A percentile compares a stretch with the other conserved stretches of the same genome.
Evolutionary conservation across 192 early-diverging fungal species (phyloP).

Genomic region (Backusella circina): DNA sequence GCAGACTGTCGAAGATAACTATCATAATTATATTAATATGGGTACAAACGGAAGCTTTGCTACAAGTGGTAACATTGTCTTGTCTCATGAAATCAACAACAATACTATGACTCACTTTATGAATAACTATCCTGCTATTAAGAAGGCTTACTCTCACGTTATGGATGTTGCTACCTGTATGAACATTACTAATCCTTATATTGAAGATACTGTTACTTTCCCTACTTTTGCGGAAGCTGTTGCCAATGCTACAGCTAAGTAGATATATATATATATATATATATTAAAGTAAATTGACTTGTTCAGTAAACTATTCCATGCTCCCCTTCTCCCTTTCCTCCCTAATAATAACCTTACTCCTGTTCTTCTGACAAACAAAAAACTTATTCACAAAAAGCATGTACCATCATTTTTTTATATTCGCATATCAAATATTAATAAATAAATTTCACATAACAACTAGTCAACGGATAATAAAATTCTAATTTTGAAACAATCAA

Average conservation of each 20-base stretch:
- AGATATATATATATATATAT: not conserved
- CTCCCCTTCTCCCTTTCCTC: not conserved
- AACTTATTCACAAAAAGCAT: not conserved
- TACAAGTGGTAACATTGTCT: constrained; percentile 22
- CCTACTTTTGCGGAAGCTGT: not conserved
- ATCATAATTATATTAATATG: constrained; percentile 17
- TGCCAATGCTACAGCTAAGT: not conserved
- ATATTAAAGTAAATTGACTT: not conserved
- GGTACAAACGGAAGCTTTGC: constrained; percentile 25
- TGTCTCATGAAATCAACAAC: constrained; percentile 30
- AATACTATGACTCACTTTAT: constrained; percentile 18
- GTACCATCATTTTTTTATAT: not conserved
- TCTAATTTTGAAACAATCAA: not conserved
- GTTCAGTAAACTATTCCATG: not conserved
- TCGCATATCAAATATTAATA: not conserved
- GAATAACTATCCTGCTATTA: constrained; percentile 17
- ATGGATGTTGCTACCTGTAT: constrained; percentile 28
- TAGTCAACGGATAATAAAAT: not conserved
- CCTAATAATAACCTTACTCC: not conserved
- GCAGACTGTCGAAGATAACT: constrained; percentile 22
- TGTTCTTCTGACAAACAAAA: not conserved
- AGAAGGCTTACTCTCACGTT: constrained; percentile 22
- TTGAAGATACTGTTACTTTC: constrained; percentile 16
- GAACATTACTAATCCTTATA: constrained; percentile 24
- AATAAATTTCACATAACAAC: not conserved